Percentiles rank a stretch among this genome's conserved stretches.
These are phyloP conservation scores for Byssochlamys sp. DNA, from an alignment of 2,329 filamentous ascomycete genomes.

Conservation along the genomic window DNA sequence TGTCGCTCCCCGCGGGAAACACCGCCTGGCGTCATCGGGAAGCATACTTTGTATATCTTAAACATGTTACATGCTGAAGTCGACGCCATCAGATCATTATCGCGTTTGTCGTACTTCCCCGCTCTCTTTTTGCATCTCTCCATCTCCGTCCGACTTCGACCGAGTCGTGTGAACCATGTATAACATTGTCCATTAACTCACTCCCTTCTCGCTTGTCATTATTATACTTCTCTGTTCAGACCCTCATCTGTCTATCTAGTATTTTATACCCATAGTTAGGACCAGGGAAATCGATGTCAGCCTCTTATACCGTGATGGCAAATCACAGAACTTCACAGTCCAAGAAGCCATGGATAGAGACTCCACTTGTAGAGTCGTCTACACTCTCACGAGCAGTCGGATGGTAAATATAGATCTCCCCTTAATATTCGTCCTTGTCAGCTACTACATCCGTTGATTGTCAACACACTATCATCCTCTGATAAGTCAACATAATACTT, in stretches of 20 bases:
- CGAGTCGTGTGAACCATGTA: not conserved
- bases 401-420: constrained; percentile 46
- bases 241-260: not conserved
- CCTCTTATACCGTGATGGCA: constrained; percentile 21
- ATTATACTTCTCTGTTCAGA: not conserved
- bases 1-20: constrained; percentile 26
- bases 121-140: not conserved
- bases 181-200: not conserved
- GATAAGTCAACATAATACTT: constrained; percentile 24
- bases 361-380: constrained; percentile 59
- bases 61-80: constrained; percentile 5
- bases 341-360: constrained; percentile 56
- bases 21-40: not conserved
- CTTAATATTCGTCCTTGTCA: not conserved
- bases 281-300: not conserved
- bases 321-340: constrained; percentile 22
- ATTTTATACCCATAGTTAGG: not conserved
- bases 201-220: constrained; percentile 5
- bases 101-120: constrained; percentile 1
- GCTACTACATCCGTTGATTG: not conserved
- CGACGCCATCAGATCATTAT: not conserved
- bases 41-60: constrained; percentile 22
- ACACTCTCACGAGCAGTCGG: constrained; percentile 60
- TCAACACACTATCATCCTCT: not conserved
- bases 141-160: not conserved